Base-by-base conservation (phyloP, 2,329 filamentous ascomycete genomes). In the Cladosporium sp. region DNA sequence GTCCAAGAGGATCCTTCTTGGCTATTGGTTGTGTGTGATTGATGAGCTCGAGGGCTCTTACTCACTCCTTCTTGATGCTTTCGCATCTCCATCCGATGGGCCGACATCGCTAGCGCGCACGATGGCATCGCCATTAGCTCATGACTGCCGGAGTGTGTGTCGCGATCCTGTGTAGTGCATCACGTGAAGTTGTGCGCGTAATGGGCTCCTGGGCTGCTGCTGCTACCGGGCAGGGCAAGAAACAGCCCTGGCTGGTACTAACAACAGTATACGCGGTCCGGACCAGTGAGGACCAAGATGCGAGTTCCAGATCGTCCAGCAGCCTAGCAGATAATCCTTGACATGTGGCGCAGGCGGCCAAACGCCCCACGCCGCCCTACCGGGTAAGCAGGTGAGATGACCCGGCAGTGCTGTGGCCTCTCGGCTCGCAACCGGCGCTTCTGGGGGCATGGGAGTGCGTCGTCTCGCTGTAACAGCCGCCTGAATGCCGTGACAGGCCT, bases 401-500 rank as follows among this genome's bases (percentile, higher is more conserved):
- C 4, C 61, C 61, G 61, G 61, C 54, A 64, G 61, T 44, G 51
- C n/a, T 47, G n/a, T 47, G 51, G 36, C 61, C 36, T 44, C 30
- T 64, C 61, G 61, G 61, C 61, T 64, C 24, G 61, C 49, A 64
- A 57, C 61, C 61, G 61, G 61, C 61, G 61, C 61, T 64, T 64
- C 61, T 64, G 26, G 21, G 11, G 15, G 44, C 15, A 47, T 47
- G 41, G n/a, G n/a, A 47, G 41, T n/a, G 21, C 21, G 15, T 55
- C 18, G 52, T 55, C 15, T 34, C 30, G 51, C 34, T 47, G 24
- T 41, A 36, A 55, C 51, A 44, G 61, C 51, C 61, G 61, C 61
- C 18, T 44, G 61, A 64, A 26, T 64, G 49, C 61, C 61, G 61
- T 28, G n/a, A 36, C 36, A 47, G 36, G 36, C 24, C 34, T 57